Conservation (phyloP, 2,329 filamentous ascomycete species). For the Scytalidium sp. region DNA sequence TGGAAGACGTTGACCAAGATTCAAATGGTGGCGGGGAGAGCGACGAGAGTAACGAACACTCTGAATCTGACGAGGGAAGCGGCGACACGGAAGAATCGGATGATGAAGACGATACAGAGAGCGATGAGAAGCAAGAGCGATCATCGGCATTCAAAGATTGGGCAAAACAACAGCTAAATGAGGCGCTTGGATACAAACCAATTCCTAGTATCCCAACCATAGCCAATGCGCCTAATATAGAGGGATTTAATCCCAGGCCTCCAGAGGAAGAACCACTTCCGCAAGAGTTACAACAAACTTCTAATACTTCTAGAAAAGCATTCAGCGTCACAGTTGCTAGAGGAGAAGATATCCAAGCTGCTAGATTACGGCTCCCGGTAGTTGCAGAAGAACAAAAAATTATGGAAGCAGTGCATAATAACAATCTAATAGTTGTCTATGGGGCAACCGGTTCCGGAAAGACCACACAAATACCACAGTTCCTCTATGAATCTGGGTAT, state of each 20-base stretch:
- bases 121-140: conserved; percentile 34
- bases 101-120: conserved; percentile 28
- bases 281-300: conserved; percentile 58
- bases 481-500: conserved; percentile 91
- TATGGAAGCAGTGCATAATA: conserved; percentile 95
- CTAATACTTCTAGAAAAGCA: conserved; percentile 64
- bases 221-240: conserved; percentile 47
- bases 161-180: conserved; percentile 83
- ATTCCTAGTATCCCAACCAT: conserved; percentile 32
- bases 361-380: conserved; percentile 78
- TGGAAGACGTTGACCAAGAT: conserved; percentile 30
- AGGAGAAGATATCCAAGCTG: conserved; percentile 70
- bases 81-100: conserved; percentile 18
- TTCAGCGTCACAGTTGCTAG: conserved; percentile 73
- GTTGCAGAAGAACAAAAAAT: conserved; percentile 95
- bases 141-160: conserved; percentile 84
- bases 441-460: conserved; percentile 96
- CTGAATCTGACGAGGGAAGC: conserved; percentile 15
- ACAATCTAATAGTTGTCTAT: conserved; percentile 86
- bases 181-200: conserved; percentile 67
- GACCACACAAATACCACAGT: conserved; percentile 95
- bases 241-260: conserved; percentile 64
- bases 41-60: conserved; percentile 11
- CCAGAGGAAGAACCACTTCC: conserved; percentile 71
- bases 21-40: conserved; percentile 26